phyloP scores from a whole-genome alignment of 1,284 basidiomycete species.

The Ustilago shanxiensis region DNA sequence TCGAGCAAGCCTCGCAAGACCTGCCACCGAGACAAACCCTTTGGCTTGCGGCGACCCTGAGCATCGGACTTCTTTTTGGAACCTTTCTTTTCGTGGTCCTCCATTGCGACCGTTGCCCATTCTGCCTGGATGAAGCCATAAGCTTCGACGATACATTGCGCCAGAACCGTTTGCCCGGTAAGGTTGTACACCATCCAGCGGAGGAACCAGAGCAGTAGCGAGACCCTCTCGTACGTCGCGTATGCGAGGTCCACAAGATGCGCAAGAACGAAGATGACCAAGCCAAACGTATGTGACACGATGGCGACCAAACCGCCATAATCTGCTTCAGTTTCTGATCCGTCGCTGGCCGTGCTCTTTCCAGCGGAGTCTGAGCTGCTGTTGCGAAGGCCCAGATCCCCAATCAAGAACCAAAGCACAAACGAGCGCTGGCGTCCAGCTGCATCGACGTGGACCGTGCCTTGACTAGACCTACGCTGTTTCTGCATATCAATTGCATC shows the following conservation, averaged over 20 bases:
- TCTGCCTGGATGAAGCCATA: conserved; percentile 62
- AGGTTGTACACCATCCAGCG: conserved; percentile 64
- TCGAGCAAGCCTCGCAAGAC: conserved; percentile 63
- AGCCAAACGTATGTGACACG: conserved; percentile 38
- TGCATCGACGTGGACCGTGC: conserved; percentile 32
- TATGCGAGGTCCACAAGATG: conserved; percentile 61
- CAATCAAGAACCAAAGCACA: conserved; percentile 59
- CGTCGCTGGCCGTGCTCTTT: background rate
- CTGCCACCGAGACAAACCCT: conserved; percentile 61
- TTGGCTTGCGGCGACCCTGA: conserved; percentile 30
- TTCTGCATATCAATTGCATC: background rate
- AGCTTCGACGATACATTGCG: conserved; percentile 60
- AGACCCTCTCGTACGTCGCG: conserved; percentile 41
- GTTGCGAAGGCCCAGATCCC: conserved; percentile 54
- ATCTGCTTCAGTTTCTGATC: conserved; percentile 7
- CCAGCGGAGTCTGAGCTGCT: background rate
- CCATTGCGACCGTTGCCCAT: conserved; percentile 63
- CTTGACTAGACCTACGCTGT: conserved; percentile 7
- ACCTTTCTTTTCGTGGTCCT: conserved; percentile 66
- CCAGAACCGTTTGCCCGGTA: conserved; percentile 63
- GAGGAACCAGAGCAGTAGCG: conserved; percentile 61
- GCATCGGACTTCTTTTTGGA: conserved; percentile 21
- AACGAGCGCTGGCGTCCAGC: conserved; percentile 50
- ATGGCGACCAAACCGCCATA: conserved; percentile 38
- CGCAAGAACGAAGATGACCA: conserved; percentile 63